A percentile compares a stretch with the other conserved stretches of the same genome.
Evolutionary conservation across 352 stramenopile species (phyloP).

Genomic region (Aphanomyces cochlioides): DNA sequence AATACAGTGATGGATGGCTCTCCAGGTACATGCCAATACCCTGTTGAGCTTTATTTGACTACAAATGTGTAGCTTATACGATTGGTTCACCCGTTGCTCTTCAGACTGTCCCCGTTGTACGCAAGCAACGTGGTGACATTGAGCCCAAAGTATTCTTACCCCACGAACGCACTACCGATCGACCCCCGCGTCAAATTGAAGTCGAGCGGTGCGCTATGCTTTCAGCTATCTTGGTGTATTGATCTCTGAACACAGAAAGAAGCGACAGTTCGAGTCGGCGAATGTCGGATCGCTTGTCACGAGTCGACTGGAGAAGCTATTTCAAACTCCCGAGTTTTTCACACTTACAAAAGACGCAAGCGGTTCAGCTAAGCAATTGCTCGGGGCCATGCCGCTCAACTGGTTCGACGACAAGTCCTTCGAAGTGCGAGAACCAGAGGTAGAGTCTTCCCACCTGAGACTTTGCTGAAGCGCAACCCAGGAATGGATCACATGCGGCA

Average conservation of each 20-base stretch:
- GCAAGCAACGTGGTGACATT: constrained; percentile 48
- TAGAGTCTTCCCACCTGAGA: not conserved
- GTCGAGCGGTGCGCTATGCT: constrained; percentile 41
- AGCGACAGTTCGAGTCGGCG: constrained; percentile 48
- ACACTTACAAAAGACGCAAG: constrained; percentile 48
- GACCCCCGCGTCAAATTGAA: constrained; percentile 61
- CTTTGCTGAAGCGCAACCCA: not conserved
- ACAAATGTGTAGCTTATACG: constrained; percentile 21
- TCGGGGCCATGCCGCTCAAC: constrained; percentile 59
- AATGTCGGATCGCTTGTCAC: constrained; percentile 50
- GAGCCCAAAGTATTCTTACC: constrained; percentile 73
- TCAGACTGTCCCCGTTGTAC: constrained; percentile 14
- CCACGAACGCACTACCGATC: constrained; percentile 49
- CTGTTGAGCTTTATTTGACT: not conserved
- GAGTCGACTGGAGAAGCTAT: constrained; percentile 43
- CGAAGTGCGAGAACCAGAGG: constrained; percentile 53
- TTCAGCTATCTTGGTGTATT: not conserved
- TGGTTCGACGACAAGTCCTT: constrained; percentile 81
- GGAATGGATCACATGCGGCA: constrained; percentile 63
- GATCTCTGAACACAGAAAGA: constrained; percentile 39
- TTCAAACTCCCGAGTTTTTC: constrained; percentile 38
- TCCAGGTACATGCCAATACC: constrained; percentile 11
- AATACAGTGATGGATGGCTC: constrained; percentile 38
- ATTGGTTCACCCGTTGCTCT: constrained; percentile 9
- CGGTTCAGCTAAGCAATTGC: constrained; percentile 47